Conservation (phyloP, 1,284 basidiomycete genomes). For the Trametes pubescens region DNA sequence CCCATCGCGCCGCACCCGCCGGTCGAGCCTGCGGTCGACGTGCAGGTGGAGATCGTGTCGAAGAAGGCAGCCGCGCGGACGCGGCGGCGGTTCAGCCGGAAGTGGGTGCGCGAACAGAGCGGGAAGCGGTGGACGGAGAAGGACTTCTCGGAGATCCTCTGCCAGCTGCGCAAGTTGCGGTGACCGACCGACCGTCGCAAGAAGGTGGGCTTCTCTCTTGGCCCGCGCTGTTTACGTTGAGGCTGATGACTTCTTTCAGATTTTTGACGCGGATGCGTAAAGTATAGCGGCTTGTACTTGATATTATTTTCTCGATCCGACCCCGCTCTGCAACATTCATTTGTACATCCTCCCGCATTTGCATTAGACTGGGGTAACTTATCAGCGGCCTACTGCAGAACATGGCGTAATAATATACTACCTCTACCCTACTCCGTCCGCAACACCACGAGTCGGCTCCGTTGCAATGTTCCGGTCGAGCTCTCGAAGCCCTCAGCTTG, state of each 20-base stretch:
- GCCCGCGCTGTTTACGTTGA: neutral
- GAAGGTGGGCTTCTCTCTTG: neutral
- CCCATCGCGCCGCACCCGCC: neutral
- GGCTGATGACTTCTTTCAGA: neutral
- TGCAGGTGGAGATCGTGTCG: slow-evolving; percentile 26
- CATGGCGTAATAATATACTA: neutral
- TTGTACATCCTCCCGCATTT: slow-evolving; percentile 1
- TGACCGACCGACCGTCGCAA: slow-evolving; percentile 5
- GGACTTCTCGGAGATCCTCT: slow-evolving; percentile 30
- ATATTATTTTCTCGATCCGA: neutral
- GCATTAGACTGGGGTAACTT: neutral
- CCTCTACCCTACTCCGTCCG: no score
- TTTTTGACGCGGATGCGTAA: neutral
- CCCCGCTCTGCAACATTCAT: neutral
- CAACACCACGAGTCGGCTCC: no score
- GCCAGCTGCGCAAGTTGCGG: slow-evolving; percentile 31
- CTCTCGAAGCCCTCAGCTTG: no score
- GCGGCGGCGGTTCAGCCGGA: slow-evolving; percentile 32
- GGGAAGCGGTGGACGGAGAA: slow-evolving; percentile 33
- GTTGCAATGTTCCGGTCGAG: neutral
- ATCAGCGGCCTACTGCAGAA: neutral
- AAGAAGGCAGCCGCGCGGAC: slow-evolving; percentile 28
- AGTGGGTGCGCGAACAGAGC: slow-evolving; percentile 34
- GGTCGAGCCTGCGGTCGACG: slow-evolving; percentile 9
- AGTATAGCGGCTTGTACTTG: neutral